Evolutionary conservation across 73 alveolate species (phyloP).

Genomic region (Paramecium primaurelia): DNA sequence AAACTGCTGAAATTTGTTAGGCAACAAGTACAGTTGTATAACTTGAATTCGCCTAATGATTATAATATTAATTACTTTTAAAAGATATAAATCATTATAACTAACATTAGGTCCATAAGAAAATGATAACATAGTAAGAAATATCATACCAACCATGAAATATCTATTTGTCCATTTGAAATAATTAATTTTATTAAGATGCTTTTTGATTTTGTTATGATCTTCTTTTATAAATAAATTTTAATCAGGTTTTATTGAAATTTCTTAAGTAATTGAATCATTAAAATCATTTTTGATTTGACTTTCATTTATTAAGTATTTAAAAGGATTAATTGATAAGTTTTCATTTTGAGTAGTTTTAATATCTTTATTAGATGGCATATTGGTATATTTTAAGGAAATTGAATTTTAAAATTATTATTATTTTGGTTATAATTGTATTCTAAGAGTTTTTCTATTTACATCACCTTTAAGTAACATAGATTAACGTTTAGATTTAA

Average conservation of each 20-base stretch:
- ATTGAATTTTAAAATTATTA: not conserved
- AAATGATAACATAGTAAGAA: not conserved
- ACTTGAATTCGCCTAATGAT: not conserved
- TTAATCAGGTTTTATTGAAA: not conserved
- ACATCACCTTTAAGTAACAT: not conserved
- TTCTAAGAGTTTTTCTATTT: not conserved
- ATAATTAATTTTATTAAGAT: not conserved
- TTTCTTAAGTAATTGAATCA: not conserved
- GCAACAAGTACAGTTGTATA: not conserved
- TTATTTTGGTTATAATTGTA: not conserved
- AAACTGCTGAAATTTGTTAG: not conserved
- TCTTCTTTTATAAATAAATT: not conserved
- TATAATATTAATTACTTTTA: not conserved
- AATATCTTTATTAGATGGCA: not conserved
- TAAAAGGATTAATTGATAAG: not conserved
- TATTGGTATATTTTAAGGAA: not conserved
- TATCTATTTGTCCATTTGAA: constrained; percentile 8
- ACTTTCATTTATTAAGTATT: not conserved
- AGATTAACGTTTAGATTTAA: not conserved
- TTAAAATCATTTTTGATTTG: not conserved
- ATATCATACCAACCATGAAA: not conserved
- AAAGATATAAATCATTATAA: not conserved
- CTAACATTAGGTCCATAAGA: not conserved
- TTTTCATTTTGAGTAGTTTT: not conserved
- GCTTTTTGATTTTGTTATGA: not conserved